Evolutionary conservation across 805 yeast species (phyloP).

Genomic region (Ascoidea rubescens): DNA sequence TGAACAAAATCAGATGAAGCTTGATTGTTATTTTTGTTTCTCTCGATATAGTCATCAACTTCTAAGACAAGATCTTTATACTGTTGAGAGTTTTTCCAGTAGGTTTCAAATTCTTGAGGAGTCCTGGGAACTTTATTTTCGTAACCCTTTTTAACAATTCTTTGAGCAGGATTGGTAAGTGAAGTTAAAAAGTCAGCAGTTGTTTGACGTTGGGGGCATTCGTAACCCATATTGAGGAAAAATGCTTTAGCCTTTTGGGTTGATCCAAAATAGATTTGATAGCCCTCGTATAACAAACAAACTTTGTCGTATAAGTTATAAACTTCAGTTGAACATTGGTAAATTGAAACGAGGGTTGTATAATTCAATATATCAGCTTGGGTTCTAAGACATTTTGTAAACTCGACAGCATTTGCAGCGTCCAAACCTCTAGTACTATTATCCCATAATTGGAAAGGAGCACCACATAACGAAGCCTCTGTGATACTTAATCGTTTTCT

Average conservation of each 20-base stretch:
- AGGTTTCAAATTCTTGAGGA: constrained; percentile 34
- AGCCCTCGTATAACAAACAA: constrained; percentile 38
- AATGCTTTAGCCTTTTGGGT: constrained; percentile 30
- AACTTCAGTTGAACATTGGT: constrained; percentile 41
- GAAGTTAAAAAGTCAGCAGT: constrained; percentile 47
- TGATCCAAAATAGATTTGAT: constrained; percentile 40
- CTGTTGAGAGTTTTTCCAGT: constrained; percentile 34
- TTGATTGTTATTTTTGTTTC: constrained; percentile 15
- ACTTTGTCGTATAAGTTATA: constrained; percentile 42
- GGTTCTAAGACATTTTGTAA: constrained; percentile 37
- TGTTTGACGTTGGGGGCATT: constrained; percentile 42
- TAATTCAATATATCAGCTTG: constrained; percentile 32
- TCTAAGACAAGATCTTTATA: constrained; percentile 24
- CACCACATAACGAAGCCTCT: constrained; percentile 38
- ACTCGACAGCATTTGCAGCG: constrained; percentile 47
- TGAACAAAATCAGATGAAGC: constrained; percentile 13
- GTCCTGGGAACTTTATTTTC: constrained; percentile 39
- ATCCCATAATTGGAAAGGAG: constrained; percentile 39
- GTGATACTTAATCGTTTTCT: constrained; percentile 62
- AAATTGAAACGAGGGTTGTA: constrained; percentile 49
- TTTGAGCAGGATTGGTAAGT: constrained; percentile 37
- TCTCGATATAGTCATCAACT: constrained; percentile 27
- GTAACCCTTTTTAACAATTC: constrained; percentile 27
- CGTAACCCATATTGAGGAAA: constrained; percentile 40
- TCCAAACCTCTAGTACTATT: constrained; percentile 53